phyloP scores from a whole-genome alignment of 768 basidiomycete genomes.

The Scleroderma bovista region DNA sequence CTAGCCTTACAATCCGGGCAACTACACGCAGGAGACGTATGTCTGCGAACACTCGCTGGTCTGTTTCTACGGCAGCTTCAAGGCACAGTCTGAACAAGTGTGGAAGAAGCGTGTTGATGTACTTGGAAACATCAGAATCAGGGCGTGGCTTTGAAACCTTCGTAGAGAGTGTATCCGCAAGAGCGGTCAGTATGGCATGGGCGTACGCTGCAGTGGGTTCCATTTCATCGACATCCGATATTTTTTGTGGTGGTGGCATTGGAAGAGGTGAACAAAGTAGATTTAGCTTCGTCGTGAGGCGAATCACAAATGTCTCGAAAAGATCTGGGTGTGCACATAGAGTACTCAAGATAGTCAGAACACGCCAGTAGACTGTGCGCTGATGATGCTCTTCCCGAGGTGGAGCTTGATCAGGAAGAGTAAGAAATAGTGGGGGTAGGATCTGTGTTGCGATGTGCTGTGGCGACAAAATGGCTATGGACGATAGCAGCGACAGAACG shows the following conservation, averaged over 20 bases:
- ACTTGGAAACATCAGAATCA: conserved; percentile 74
- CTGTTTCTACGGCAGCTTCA: conserved; percentile 29
- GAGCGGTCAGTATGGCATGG: conserved; percentile 71
- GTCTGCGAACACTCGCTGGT: conserved; percentile 31
- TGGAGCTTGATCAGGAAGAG: conserved; percentile 68
- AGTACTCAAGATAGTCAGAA: conserved; percentile 59
- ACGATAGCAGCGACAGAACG: conserved; percentile 56
- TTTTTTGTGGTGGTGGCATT: conserved; percentile 3
- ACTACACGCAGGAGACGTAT: conserved; percentile 35
- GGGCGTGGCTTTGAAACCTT: conserved; percentile 42
- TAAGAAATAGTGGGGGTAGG: conserved; percentile 72
- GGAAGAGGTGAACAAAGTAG: conserved; percentile 45
- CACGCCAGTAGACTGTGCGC: conserved; percentile 62
- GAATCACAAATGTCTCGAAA: conserved; percentile 81
- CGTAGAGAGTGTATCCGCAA: conserved; percentile 52
- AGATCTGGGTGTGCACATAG: conserved; percentile 71
- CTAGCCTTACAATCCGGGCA: conserved; percentile 58
- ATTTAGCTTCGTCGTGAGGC: conserved; percentile 73
- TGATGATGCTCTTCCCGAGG: conserved; percentile 44
- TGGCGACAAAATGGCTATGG: conserved; percentile 54
- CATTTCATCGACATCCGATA: conserved; percentile 26
- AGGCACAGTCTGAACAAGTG: conserved; percentile 62
- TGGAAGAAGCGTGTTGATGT: conserved; percentile 71
- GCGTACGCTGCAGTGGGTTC: conserved; percentile 79
- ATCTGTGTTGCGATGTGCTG: conserved; percentile 66